These are phyloP conservation scores for Talaromyces thailandensis DNA, from an alignment of 495 filamentous ascomycete species.

Conservation along the genomic window DNA sequence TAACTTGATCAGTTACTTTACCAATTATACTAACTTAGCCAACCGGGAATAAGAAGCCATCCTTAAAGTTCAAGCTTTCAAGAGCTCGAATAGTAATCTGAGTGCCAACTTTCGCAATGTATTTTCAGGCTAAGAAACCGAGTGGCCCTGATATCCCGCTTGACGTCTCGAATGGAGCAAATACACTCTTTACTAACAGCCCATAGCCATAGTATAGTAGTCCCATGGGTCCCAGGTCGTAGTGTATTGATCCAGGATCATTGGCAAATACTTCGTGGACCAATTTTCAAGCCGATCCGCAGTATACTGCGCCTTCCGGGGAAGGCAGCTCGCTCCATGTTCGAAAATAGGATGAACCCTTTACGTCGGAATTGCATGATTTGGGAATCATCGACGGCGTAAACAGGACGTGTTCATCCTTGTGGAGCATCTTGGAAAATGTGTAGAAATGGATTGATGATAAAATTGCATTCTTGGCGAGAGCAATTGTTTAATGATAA, in stretches of 20 bases:
- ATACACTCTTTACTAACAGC: conserved; percentile 10
- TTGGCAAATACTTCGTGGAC: conserved; percentile 19
- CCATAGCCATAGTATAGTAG: conserved; percentile 21
- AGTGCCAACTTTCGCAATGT: neutral
- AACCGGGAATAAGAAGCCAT: neutral
- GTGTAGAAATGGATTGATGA: neutral
- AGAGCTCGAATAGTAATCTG: neutral
- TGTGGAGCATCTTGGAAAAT: neutral
- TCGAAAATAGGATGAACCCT: conserved; percentile 14
- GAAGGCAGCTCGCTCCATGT: conserved; percentile 12
- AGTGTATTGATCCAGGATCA: conserved; percentile 16
- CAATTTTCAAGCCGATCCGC: conserved; percentile 14
- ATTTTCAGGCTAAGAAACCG: neutral
- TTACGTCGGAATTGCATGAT: conserved; percentile 11
- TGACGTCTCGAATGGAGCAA: neutral
- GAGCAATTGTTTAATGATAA: too few relatives aligned
- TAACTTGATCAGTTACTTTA: neutral
- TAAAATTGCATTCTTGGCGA: too few relatives aligned
- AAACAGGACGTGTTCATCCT: conserved; percentile 3
- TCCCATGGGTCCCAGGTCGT: conserved; percentile 22
- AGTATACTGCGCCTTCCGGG: conserved; percentile 21
- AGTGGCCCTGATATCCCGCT: neutral
- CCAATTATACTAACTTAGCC: neutral
- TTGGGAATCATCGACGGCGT: conserved; percentile 13
- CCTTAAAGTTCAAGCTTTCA: neutral